Evolutionary conservation across 768 basidiomycete species (phyloP).

Genomic region (Leccinum aurantiacum): DNA sequence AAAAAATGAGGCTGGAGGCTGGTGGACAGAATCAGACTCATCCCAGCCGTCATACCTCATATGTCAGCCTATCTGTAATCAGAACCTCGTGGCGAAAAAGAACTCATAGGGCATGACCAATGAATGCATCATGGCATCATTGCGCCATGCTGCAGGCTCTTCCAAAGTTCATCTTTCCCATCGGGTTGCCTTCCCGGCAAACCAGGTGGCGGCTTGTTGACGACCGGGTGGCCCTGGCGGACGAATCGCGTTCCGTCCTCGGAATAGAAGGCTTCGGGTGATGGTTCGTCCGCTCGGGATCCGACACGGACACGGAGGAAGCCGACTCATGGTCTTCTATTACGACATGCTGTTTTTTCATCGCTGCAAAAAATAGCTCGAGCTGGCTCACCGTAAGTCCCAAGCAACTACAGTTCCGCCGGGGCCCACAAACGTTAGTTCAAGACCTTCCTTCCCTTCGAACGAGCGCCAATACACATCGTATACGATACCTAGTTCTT

Average conservation of each 20-base stretch:
- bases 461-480: neutral
- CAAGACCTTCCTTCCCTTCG: neutral
- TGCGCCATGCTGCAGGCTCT: neutral
- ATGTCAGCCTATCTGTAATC: neutral
- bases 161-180: neutral
- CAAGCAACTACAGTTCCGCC: neutral
- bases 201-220: neutral
- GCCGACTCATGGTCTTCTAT: neutral
- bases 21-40: neutral
- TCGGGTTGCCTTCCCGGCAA: neutral
- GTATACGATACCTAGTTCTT: neutral
- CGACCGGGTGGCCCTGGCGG: neutral
- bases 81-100: neutral
- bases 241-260: neutral
- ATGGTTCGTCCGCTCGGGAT: neutral
- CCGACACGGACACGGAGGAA: neutral
- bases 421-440: neutral
- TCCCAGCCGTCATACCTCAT: neutral
- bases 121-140: neutral
- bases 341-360: neutral
- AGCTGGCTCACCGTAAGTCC: neutral
- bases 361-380: neutral
- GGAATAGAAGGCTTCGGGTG: neutral
- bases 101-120: neutral
- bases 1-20: neutral